phyloP scores from a whole-genome alignment of 441 rosid genomes.

The Brassica hybrid region DNA sequence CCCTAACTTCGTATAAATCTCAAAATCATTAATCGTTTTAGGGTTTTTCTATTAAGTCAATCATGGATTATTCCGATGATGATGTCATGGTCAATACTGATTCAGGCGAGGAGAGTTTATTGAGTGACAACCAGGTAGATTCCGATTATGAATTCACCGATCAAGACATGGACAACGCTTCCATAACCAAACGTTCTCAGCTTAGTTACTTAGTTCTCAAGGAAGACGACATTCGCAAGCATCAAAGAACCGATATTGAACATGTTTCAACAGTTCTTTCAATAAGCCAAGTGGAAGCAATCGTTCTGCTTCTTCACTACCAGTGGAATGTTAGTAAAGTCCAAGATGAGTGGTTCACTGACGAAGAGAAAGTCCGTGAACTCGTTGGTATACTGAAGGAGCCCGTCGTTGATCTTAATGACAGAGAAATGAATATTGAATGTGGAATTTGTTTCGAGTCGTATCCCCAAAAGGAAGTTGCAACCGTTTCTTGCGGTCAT shows the following conservation, averaged over 20 bases:
- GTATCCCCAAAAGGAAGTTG: constrained; percentile 43
- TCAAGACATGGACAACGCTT: constrained; percentile 22
- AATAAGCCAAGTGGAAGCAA: constrained; percentile 38
- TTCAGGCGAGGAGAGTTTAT: constrained; percentile 60
- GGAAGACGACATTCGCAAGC: constrained; percentile 36
- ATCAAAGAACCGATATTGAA: constrained; percentile 27
- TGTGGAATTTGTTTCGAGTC: constrained; percentile 89
- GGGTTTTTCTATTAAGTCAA: not conserved
- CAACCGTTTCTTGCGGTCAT: constrained; percentile 82
- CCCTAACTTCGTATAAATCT: not conserved
- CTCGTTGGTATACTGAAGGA: constrained; percentile 68
- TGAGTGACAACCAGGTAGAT: constrained; percentile 56
- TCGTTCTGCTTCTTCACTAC: constrained; percentile 40
- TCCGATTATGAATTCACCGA: constrained; percentile 27
- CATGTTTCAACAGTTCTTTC: constrained; percentile 36
- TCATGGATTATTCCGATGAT: constrained; percentile 61
- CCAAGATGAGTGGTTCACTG: constrained; percentile 88
- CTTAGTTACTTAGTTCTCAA: constrained; percentile 30
- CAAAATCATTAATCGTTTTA: not conserved
- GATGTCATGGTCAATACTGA: constrained; percentile 58
- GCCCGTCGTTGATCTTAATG: constrained; percentile 44
- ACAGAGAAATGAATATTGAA: constrained; percentile 45
- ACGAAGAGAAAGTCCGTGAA: constrained; percentile 71
- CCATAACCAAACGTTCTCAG: constrained; percentile 40
- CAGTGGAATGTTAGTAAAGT: constrained; percentile 65